Evolutionary conservation across 2,329 filamentous ascomycete species (phyloP).

Genomic region (Arthroderma sp.): DNA sequence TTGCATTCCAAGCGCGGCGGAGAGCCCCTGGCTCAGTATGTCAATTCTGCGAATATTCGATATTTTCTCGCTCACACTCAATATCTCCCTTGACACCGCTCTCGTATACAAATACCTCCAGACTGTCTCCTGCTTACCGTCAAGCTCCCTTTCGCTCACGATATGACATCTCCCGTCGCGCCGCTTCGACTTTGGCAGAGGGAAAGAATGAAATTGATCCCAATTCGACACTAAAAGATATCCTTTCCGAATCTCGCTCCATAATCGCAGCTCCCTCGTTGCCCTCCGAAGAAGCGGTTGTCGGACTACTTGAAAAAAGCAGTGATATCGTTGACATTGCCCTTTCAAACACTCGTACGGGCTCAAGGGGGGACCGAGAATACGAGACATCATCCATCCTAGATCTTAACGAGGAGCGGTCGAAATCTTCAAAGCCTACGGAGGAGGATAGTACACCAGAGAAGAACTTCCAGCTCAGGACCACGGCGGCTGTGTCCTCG

Average conservation of each 20-base stretch:
- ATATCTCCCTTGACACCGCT: not conserved
- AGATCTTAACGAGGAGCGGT: constrained; percentile 19
- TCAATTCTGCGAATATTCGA: constrained; percentile 27
- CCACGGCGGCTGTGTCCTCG: constrained; percentile 35
- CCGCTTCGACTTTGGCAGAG: constrained; percentile 1
- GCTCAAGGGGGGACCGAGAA: constrained; percentile 15
- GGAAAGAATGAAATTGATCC: constrained; percentile 5
- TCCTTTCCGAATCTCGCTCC: constrained; percentile 17
- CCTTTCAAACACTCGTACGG: constrained; percentile 16
- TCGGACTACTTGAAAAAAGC: constrained; percentile 23
- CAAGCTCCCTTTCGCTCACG: not conserved
- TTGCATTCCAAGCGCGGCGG: constrained; percentile 19
- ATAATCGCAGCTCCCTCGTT: constrained; percentile 20
- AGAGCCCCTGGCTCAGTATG: constrained; percentile 20
- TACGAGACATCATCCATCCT: constrained; percentile 30
- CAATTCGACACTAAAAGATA: constrained; percentile 19
- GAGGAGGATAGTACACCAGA: constrained; percentile 4
- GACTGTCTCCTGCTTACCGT: not conserved
- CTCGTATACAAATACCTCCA: not conserved
- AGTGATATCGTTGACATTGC: constrained; percentile 21
- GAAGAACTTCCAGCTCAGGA: constrained; percentile 22
- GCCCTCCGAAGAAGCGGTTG: constrained; percentile 23
- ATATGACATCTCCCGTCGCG: not conserved
- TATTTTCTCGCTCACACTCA: constrained; percentile 9
- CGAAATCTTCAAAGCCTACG: not conserved